Percentiles rank a stretch among this genome's conserved stretches.
These are phyloP conservation scores for Coccomyxa subellipsoidea DNA, from an alignment of 163 green algal species.

Conservation along the genomic window DNA sequence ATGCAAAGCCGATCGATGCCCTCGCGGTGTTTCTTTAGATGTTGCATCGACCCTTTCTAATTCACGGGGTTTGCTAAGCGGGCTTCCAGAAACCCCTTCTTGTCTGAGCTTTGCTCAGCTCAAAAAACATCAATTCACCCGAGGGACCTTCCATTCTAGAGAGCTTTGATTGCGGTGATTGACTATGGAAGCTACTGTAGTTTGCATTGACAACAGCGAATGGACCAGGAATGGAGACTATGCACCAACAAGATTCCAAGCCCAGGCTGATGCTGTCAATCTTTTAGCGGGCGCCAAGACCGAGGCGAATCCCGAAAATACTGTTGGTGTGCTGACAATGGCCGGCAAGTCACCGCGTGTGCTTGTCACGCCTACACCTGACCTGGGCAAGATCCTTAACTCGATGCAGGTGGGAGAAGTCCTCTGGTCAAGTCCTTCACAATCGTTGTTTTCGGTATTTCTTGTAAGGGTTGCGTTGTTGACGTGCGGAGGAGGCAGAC, in stretches of 20 bases:
- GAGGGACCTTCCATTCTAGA: too few relatives aligned
- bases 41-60: too few relatives aligned
- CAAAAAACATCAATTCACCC: too few relatives aligned
- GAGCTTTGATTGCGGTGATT: too few relatives aligned
- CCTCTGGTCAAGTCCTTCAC: not conserved
- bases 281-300: slow-evolving; percentile 96
- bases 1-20: too few relatives aligned
- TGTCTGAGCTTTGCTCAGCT: too few relatives aligned
- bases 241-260: slow-evolving; percentile 88
- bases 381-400: slow-evolving; percentile 95
- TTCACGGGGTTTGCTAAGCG: too few relatives aligned
- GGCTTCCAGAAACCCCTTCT: too few relatives aligned
- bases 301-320: slow-evolving; percentile 96
- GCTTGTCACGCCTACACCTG: slow-evolving; percentile 94
- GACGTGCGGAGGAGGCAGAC: too few relatives aligned
- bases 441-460: too few relatives aligned
- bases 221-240: slow-evolving; percentile 98
- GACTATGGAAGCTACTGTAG: slow-evolving; percentile 82
- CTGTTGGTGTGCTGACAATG: slow-evolving; percentile 95
- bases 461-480: too few relatives aligned
- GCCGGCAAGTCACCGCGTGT: slow-evolving; percentile 90
- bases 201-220: slow-evolving; percentile 96
- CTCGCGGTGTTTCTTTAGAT: too few relatives aligned
- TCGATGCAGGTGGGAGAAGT: slow-evolving; percentile 12
- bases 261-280: slow-evolving; percentile 97